Percentiles rank a stretch among this genome's conserved stretches.
Conservation (phyloP, 306 rosid species). For the Inga laurina region DNA sequence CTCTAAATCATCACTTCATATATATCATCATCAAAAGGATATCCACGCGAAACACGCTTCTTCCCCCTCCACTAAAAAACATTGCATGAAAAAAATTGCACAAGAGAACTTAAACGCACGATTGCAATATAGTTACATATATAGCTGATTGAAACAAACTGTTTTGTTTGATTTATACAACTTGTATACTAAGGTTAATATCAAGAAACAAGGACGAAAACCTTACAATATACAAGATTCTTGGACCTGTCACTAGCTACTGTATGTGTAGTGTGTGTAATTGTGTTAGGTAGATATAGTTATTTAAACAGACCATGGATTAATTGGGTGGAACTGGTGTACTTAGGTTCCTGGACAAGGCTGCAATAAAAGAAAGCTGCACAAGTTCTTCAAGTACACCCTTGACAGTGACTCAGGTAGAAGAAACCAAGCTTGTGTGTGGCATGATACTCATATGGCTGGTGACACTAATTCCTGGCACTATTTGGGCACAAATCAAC, state of each 20-base stretch:
- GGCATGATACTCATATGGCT: slow-evolving; percentile 68
- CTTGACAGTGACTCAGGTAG: slow-evolving; percentile 84
- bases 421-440: slow-evolving; percentile 75
- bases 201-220: background rate
- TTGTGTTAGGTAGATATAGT: background rate
- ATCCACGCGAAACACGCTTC: slow-evolving; percentile 17
- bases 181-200: background rate
- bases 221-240: too few relatives aligned
- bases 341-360: slow-evolving; percentile 56
- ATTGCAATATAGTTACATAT: background rate
- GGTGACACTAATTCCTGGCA: slow-evolving; percentile 76
- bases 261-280: background rate
- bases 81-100: background rate
- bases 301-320: background rate
- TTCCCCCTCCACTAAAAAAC: slow-evolving; percentile 14
- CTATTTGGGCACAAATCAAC: slow-evolving; percentile 73
- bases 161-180: background rate
- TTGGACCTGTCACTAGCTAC: too few relatives aligned
- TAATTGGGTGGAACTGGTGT: background rate
- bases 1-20: slow-evolving; percentile 1
- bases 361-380: slow-evolving; percentile 39
- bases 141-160: background rate
- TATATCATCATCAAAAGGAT: background rate
- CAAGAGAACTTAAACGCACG: background rate
- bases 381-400: slow-evolving; percentile 35